phyloP scores from a whole-genome alignment of 2,329 filamentous ascomycete species.

The Cryphonectria japonica region DNA sequence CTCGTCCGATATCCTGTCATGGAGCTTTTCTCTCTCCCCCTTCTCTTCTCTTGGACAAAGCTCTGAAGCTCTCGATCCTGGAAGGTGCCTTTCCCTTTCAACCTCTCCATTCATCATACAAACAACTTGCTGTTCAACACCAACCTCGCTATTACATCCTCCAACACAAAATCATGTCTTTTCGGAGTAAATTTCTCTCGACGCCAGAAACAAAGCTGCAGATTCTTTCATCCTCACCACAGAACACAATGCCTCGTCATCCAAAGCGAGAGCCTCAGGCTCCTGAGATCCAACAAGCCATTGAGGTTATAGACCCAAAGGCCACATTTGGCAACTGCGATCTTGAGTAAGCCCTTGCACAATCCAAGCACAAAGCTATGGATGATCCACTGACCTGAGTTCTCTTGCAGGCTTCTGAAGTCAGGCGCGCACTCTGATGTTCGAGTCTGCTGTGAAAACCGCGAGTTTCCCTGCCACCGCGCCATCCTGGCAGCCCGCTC shows the following conservation, averaged over 20 bases:
- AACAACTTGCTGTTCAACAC: neutral
- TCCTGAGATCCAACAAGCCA: neutral
- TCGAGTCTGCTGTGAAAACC: neutral
- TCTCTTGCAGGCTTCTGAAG: neutral
- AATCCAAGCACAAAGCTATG: neutral
- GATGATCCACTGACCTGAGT: neutral
- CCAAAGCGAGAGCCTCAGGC: conserved; percentile 1
- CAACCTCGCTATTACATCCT: neutral
- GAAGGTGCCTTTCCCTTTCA: neutral
- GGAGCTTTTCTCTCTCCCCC: neutral
- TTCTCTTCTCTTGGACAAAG: neutral
- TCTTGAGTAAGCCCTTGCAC: neutral
- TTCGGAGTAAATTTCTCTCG: neutral
- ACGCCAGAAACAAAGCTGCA: neutral
- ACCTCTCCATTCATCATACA: neutral
- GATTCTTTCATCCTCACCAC: neutral
- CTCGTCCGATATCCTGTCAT: neutral
- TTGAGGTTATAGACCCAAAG: neutral
- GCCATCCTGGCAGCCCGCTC: conserved; percentile 9
- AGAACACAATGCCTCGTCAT: neutral
- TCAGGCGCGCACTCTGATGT: conserved; percentile 13
- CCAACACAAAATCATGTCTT: neutral
- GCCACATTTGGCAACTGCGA: conserved; percentile 10
- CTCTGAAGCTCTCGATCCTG: neutral
- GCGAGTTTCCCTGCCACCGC: conserved; percentile 10